Conservation (phyloP, 1,139 yeast species). For the Saccharomyces hybrid region DNA sequence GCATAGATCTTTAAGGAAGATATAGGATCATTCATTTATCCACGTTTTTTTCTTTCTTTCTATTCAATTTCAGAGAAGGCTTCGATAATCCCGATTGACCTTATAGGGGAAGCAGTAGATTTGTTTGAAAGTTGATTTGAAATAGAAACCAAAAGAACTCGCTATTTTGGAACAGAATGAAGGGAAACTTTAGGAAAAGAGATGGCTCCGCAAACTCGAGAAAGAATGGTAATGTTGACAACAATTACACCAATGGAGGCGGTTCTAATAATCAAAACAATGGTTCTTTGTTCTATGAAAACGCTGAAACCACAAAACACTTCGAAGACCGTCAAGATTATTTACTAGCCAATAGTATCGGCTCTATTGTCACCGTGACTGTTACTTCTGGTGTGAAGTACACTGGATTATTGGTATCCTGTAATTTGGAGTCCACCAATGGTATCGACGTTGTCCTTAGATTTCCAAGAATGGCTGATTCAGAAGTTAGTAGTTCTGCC, state of each 20-base stretch:
- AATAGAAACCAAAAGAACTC: not conserved
- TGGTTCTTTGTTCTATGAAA: slow-evolving; percentile 18
- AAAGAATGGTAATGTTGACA: not conserved
- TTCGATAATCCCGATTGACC: not conserved
- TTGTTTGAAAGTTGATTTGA: not conserved
- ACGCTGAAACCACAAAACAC: slow-evolving; percentile 22
- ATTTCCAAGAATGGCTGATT: slow-evolving; percentile 40
- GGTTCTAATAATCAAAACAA: slow-evolving; percentile 1
- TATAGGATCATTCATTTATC: not conserved
- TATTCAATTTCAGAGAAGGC: not conserved
- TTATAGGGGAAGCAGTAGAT: not conserved
- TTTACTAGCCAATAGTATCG: slow-evolving; percentile 48
- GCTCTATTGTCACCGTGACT: slow-evolving; percentile 52
- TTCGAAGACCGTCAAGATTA: slow-evolving; percentile 45
- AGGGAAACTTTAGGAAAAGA: slow-evolving; percentile 13
- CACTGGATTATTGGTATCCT: slow-evolving; percentile 47
- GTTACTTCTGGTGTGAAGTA: slow-evolving; percentile 55
- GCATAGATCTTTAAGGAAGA: not conserved
- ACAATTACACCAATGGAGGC: not conserved
- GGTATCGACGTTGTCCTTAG: slow-evolving; percentile 48
- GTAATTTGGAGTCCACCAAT: slow-evolving; percentile 36
- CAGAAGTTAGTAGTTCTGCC: slow-evolving; percentile 33
- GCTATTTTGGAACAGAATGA: slow-evolving; percentile 8
- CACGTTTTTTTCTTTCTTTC: not conserved
- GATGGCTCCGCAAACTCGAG: not conserved